Evolutionary conservation across 2,329 filamentous ascomycete genomes (phyloP).

Genomic region (Corniculantispora saksenae): DNA sequence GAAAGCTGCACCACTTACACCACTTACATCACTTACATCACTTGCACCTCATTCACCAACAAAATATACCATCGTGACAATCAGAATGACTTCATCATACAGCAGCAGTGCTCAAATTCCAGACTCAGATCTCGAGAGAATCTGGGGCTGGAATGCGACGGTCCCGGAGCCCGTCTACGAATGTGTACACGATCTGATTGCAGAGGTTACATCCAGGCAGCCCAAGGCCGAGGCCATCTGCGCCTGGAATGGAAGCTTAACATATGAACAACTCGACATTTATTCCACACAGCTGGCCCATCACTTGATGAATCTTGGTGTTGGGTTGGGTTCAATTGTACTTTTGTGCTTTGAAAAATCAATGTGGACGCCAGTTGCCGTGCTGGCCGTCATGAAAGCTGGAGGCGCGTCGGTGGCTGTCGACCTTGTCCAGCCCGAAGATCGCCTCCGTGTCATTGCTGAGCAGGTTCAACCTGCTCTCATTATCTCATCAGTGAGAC

Average conservation of each 20-base stretch:
- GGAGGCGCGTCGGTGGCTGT: constrained; percentile 31
- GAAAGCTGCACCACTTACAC: background rate
- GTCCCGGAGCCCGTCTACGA: constrained; percentile 21
- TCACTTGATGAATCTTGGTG: constrained; percentile 23
- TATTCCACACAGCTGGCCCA: constrained; percentile 21
- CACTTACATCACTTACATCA: background rate
- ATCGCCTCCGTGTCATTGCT: constrained; percentile 23
- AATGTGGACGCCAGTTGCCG: constrained; percentile 26
- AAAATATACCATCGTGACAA: background rate
- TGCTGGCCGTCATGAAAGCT: constrained; percentile 28
- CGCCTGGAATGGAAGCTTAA: constrained; percentile 46
- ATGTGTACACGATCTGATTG: constrained; percentile 45
- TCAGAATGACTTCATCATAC: background rate
- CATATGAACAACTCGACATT: constrained; percentile 39
- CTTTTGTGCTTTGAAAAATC: constrained; percentile 30
- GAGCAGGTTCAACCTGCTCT: constrained; percentile 22
- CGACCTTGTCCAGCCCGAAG: constrained; percentile 26
- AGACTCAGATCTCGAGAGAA: background rate
- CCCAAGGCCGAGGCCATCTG: constrained; percentile 39
- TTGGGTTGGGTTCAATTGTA: constrained; percentile 29
- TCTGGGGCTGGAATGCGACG: constrained; percentile 19
- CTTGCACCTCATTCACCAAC: background rate
- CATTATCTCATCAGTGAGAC: constrained; percentile 23
- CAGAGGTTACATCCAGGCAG: constrained; percentile 33
- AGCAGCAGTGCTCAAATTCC: background rate